phyloP scores from a whole-genome alignment of 352 stramenopile species.

The Pythium biforme region DNA sequence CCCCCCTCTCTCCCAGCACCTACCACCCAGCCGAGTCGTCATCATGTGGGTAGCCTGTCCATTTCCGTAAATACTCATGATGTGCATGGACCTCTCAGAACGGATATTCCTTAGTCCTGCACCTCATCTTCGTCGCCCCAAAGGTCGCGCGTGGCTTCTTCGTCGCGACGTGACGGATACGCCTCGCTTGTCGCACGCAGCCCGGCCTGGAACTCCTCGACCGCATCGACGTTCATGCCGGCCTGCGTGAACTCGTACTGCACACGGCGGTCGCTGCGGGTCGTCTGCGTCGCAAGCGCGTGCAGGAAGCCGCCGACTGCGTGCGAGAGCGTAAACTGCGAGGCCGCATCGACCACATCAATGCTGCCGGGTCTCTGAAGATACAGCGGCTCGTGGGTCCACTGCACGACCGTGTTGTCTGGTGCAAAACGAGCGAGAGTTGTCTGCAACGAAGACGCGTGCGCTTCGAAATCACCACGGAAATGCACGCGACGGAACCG shows the following conservation, averaged over 20 bases:
- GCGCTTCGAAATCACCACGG: slow-evolving; percentile 36
- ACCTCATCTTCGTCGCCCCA: slow-evolving; percentile 20
- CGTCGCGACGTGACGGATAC: slow-evolving; percentile 25
- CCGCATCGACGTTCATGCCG: slow-evolving; percentile 70
- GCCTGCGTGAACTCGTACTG: slow-evolving; percentile 72
- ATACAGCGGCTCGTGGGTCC: slow-evolving; percentile 34
- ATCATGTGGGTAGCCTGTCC: not conserved
- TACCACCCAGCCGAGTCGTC: slow-evolving; percentile 2
- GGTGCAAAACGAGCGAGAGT: slow-evolving; percentile 34
- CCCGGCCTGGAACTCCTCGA: slow-evolving; percentile 52
- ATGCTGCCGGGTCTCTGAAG: slow-evolving; percentile 15
- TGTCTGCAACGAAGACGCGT: slow-evolving; percentile 26
- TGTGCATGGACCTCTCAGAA: slow-evolving; percentile 1
- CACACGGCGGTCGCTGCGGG: slow-evolving; percentile 52
- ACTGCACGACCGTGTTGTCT: slow-evolving; percentile 37
- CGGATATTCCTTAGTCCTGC: not conserved
- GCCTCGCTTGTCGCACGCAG: slow-evolving; percentile 44
- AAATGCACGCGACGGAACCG: slow-evolving; percentile 50
- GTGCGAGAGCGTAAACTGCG: slow-evolving; percentile 45
- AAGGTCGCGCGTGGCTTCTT: too few species aligned
- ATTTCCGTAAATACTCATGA: slow-evolving; percentile 22
- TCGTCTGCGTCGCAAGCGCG: slow-evolving; percentile 33
- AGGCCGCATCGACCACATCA: slow-evolving; percentile 36
- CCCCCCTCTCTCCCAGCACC: too few species aligned
- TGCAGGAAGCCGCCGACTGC: slow-evolving; percentile 46